Conservation (phyloP, 2,329 filamentous ascomycete species). For the Epichloe hybrida region DNA sequence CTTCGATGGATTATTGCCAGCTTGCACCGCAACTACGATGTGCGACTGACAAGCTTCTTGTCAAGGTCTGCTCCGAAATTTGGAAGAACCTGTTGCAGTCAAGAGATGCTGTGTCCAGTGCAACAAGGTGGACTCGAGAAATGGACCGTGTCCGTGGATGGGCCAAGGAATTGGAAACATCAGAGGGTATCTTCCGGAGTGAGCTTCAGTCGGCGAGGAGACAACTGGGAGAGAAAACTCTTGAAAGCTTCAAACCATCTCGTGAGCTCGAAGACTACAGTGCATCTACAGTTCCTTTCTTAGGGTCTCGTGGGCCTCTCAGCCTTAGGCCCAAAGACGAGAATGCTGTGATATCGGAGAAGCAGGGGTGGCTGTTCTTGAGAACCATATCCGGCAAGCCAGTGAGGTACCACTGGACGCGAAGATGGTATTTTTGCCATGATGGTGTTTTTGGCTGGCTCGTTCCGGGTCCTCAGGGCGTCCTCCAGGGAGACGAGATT, state of each 20-base stretch:
- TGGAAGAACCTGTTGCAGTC: constrained; percentile 74
- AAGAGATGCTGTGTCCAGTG: constrained; percentile 50
- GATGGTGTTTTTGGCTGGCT: constrained; percentile 95
- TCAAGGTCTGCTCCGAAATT: constrained; percentile 71
- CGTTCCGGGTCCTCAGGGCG: constrained; percentile 68
- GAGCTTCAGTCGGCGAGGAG: constrained; percentile 69
- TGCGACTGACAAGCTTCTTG: constrained; percentile 72
- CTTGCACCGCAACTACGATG: constrained; percentile 75
- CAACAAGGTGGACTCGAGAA: constrained; percentile 58
- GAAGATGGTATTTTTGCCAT: constrained; percentile 91
- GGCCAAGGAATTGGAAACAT: constrained; percentile 85
- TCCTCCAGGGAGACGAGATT: constrained; percentile 92
- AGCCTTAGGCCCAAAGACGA: constrained; percentile 43
- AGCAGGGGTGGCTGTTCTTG: constrained; percentile 90
- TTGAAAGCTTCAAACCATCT: constrained; percentile 61
- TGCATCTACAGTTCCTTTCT: constrained; percentile 75
- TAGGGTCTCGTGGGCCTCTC: constrained; percentile 58
- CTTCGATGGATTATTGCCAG: constrained; percentile 86
- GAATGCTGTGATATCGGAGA: constrained; percentile 49
- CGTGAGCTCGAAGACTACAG: constrained; percentile 90
- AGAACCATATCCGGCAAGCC: constrained; percentile 76
- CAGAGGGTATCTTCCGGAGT: constrained; percentile 69
- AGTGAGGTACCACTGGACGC: constrained; percentile 75
- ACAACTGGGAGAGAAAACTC: constrained; percentile 67
- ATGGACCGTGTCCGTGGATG: constrained; percentile 88